Evolutionary conservation across 805 yeast species (phyloP).

Genomic region (Torulaspora quercuum): DNA sequence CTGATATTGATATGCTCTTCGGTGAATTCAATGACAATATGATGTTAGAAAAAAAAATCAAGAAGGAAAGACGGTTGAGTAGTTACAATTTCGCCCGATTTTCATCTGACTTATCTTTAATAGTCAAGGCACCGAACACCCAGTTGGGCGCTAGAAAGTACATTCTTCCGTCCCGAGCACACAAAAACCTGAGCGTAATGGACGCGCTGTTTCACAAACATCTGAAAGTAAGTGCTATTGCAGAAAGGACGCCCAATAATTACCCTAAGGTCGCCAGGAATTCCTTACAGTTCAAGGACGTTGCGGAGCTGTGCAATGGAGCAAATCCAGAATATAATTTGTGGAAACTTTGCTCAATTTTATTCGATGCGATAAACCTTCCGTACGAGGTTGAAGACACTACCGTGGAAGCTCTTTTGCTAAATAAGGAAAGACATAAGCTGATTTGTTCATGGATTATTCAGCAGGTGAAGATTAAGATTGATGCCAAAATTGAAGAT

Average conservation of each 20-base stretch:
- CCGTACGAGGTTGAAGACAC: conserved; percentile 24
- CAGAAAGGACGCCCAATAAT: conserved; percentile 30
- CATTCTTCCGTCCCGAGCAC: conserved; percentile 7
- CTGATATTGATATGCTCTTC: conserved; percentile 30
- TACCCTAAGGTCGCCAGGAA: conserved; percentile 41
- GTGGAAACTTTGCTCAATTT: conserved; percentile 58
- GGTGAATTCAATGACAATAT: conserved; percentile 42
- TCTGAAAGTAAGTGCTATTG: conserved; percentile 23
- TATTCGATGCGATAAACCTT: conserved; percentile 49
- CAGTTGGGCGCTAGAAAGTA: conserved; percentile 16
- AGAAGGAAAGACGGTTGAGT: conserved; percentile 30
- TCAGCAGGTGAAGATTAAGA: conserved; percentile 39
- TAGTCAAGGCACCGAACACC: conserved; percentile 13
- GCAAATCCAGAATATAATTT: conserved; percentile 31
- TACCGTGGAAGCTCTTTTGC: conserved; percentile 25
- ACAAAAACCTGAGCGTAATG: conserved; percentile 13
- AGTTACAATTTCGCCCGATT: conserved; percentile 27
- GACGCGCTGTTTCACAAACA: conserved; percentile 27
- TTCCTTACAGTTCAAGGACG: conserved; percentile 34
- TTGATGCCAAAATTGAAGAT: conserved; percentile 33
- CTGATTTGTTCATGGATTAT: conserved; percentile 58
- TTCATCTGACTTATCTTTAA: conserved; percentile 18
- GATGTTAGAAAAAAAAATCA: conserved; percentile 28
- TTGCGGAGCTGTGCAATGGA: conserved; percentile 16
- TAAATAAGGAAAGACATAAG: conserved; percentile 42